Conservation (phyloP, 2,329 filamentous ascomycete species). For the Rhinocladiella mackenziei region DNA sequence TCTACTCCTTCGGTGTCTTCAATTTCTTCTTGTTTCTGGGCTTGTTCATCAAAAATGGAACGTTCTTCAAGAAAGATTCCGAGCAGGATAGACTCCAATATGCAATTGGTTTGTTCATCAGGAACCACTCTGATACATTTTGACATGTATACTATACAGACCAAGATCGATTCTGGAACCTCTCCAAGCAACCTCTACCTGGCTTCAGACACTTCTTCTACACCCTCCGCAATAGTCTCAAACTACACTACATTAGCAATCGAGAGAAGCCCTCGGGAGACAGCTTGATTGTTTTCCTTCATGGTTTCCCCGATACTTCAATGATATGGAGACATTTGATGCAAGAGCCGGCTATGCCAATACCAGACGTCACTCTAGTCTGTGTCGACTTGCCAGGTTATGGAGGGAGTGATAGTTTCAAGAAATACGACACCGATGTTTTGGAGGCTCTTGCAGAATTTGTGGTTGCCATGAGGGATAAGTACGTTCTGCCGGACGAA, state of each 20-base stretch:
- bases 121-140: neutral
- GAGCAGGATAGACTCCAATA: constrained; percentile 42
- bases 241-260: constrained; percentile 54
- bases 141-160: constrained; percentile 36
- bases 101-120: constrained; percentile 36
- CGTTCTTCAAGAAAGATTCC: constrained; percentile 37
- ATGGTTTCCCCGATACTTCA: constrained; percentile 59
- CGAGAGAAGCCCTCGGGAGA: constrained; percentile 30
- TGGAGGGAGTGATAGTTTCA: constrained; percentile 53
- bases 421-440: constrained; percentile 48
- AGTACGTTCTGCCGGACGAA: constrained; percentile 36
- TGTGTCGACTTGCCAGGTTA: constrained; percentile 58
- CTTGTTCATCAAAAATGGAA: constrained; percentile 34
- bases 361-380: constrained; percentile 45
- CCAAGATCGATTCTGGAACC: constrained; percentile 52
- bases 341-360: constrained; percentile 38
- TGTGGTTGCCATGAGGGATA: constrained; percentile 48
- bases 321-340: constrained; percentile 52
- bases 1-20: constrained; percentile 34
- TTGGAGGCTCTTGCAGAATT: constrained; percentile 53
- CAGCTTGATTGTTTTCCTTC: constrained; percentile 51
- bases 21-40: constrained; percentile 35
- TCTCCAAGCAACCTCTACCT: constrained; percentile 41
- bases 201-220: constrained; percentile 51
- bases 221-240: constrained; percentile 46